Base-by-base conservation (phyloP, 352 stramenopile species). In the Phytophthora brassicae region DNA sequence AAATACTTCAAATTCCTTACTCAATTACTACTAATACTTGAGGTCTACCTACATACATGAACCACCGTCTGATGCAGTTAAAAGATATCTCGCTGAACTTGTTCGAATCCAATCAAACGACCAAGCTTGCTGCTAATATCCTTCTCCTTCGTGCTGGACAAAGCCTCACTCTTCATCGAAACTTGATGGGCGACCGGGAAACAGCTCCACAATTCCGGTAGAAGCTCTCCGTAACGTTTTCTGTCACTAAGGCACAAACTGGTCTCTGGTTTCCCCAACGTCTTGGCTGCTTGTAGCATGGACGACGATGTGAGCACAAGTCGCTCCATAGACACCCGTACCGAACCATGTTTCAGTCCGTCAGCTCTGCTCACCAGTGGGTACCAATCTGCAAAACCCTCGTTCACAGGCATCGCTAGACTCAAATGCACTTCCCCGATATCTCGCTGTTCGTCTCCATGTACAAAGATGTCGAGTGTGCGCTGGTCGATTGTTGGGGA, bases 361-460 rank as follows among this genome's bases (percentile, higher is more conserved):
- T 89, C 77, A 9, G 70, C 64, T 51, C 81, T 76, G 31, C 56
- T 66, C 4, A 90, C 74, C 8, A 92, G 60, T 31, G 83, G 80
- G 29, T 81, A 90, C 83, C 78, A 92, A 47, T 88, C 80, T 43
- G 77, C 68, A 61, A 88, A 92, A 1, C 70, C 57, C 16, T 90
- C 80, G 54, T 90, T 88, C 19, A 88, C 33, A 7, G 83, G 83
- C 39, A 92, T 79, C 2, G 79, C 65, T 17, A 92, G 55, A 24
- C 75, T 81, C 23, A 92, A 52, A 62, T 90, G 83, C 47, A 92
- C 77, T 68, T 92, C 80, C 4, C 83, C 83, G 5, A 90, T 60
- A 12, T 90, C 69, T n/a, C 81, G 71, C 13, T 86, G 69, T 24
- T 81, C 64, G 9, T 65, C 26, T 44, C 79, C 76, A 43, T 68